Evolutionary conservation across 2,329 filamentous ascomycete genomes (phyloP).

Genomic region (Fusarium sp.): DNA sequence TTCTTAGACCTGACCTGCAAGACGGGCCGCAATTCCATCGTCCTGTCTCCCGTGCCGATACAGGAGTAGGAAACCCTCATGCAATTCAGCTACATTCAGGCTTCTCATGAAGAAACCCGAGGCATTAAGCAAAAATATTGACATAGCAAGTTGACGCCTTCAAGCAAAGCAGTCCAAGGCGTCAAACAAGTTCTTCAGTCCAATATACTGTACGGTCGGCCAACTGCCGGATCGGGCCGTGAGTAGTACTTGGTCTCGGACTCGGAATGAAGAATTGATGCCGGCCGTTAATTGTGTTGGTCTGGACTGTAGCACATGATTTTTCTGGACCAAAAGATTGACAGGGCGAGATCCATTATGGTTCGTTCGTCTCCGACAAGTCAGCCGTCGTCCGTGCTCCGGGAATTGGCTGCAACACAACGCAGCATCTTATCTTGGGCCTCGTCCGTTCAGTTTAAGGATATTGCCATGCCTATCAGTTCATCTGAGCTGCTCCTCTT

Average conservation of each 20-base stretch:
- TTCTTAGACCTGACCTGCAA: conserved; percentile 26
- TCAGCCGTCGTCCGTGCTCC: background rate
- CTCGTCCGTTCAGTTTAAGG: conserved; percentile 2
- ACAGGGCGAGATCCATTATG: background rate
- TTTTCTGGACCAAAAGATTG: conserved; percentile 5
- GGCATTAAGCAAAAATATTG: background rate
- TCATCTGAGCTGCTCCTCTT: conserved; percentile 3
- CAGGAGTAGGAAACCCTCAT: background rate
- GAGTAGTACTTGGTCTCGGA: background rate
- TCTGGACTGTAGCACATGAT: conserved; percentile 1
- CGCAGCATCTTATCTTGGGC: conserved; percentile 3
- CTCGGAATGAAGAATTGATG: conserved; percentile 19
- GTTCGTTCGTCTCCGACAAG: conserved; percentile 4
- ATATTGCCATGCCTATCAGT: conserved; percentile 2
- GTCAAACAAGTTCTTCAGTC: background rate
- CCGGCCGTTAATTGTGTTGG: background rate
- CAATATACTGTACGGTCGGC: background rate
- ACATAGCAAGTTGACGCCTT: background rate
- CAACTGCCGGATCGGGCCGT: conserved; percentile 27
- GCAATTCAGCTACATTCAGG: background rate
- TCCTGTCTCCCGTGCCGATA: background rate
- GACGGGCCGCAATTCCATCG: conserved; percentile 34
- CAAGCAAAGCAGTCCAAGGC: background rate
- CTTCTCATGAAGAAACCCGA: background rate
- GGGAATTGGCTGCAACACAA: conserved; percentile 6